Evolutionary conservation across 2,329 filamentous ascomycete species (phyloP).

Genomic region (Aspergillus japonicus): DNA sequence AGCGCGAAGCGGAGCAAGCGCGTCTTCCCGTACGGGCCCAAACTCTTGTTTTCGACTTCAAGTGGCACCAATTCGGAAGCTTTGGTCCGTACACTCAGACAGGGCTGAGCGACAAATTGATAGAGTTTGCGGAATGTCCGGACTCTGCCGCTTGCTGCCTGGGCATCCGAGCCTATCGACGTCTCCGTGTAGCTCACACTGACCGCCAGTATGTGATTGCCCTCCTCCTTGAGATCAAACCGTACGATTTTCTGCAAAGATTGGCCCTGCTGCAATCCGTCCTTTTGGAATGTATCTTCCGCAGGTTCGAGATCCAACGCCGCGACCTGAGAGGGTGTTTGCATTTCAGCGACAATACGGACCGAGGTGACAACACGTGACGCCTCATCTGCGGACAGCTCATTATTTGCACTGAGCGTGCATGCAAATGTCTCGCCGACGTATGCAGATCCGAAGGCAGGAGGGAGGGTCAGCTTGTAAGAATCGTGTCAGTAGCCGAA

Average conservation of each 20-base stretch:
- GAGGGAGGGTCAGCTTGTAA: slow-evolving; percentile 70
- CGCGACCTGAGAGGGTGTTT: slow-evolving; percentile 76
- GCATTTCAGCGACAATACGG: slow-evolving; percentile 87
- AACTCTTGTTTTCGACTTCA: slow-evolving; percentile 45
- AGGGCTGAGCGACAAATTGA: slow-evolving; percentile 90
- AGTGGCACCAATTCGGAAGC: slow-evolving; percentile 61
- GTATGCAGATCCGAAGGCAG: slow-evolving; percentile 90
- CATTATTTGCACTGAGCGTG: slow-evolving; percentile 94
- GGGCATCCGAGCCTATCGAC: slow-evolving; percentile 47
- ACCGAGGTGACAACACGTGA: slow-evolving; percentile 66
- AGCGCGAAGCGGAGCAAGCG: slow-evolving; percentile 64
- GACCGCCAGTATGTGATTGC: slow-evolving; percentile 87
- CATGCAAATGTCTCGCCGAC: slow-evolving; percentile 94
- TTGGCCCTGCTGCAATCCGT: slow-evolving; percentile 48
- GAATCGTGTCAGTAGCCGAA: slow-evolving; percentile 13
- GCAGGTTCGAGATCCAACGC: slow-evolving; percentile 56
- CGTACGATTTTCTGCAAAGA: slow-evolving; percentile 79
- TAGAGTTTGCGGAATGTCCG: slow-evolving; percentile 93
- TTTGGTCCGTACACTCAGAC: slow-evolving; percentile 88
- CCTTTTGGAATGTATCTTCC: slow-evolving; percentile 48
- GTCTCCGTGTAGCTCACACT: slow-evolving; percentile 94
- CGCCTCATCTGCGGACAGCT: slow-evolving; percentile 51
- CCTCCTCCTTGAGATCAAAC: slow-evolving; percentile 90
- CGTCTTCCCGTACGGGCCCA: slow-evolving; percentile 46
- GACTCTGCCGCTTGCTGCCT: slow-evolving; percentile 60